Evolutionary conservation across 768 basidiomycete species (phyloP).

Genomic region (Psilocybe cyanescens): DNA sequence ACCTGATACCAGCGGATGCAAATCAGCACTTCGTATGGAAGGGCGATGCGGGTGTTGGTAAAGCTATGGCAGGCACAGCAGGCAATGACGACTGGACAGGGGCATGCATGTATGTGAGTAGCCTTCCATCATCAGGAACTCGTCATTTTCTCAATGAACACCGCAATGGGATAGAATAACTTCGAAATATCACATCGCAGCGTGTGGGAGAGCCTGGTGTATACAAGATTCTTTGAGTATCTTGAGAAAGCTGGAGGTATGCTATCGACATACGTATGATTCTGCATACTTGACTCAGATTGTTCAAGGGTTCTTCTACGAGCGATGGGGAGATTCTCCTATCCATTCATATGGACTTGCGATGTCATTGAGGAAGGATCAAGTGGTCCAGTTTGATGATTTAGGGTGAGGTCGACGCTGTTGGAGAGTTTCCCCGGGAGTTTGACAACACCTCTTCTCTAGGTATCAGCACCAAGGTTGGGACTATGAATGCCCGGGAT

Average conservation of each 20-base stretch:
- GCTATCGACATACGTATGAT: not conserved
- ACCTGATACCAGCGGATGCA: conserved; percentile 22
- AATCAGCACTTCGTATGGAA: conserved; percentile 31
- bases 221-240: conserved; percentile 28
- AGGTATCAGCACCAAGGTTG: conserved; percentile 33
- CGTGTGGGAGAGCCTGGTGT: conserved; percentile 29
- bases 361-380: conserved; percentile 32
- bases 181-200: conserved; percentile 34
- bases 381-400: conserved; percentile 30
- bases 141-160: not conserved
- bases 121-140: not conserved
- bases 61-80: conserved; percentile 29
- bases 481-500: conserved; percentile 27
- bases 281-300: not conserved
- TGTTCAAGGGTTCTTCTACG: conserved; percentile 32
- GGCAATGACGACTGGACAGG: conserved; percentile 29
- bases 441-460: not conserved
- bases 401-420: conserved; percentile 21
- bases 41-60: conserved; percentile 20
- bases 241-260: conserved; percentile 29
- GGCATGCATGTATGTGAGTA: conserved; percentile 33
- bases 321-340: conserved; percentile 33
- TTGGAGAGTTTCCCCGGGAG: too few species aligned
- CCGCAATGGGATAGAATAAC: conserved; percentile 24
- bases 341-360: conserved; percentile 32